A percentile compares a stretch with the other conserved stretches of the same genome.
phyloP scores from a whole-genome alignment of 208 protist species.

The Trypanosoma vivax region DNA sequence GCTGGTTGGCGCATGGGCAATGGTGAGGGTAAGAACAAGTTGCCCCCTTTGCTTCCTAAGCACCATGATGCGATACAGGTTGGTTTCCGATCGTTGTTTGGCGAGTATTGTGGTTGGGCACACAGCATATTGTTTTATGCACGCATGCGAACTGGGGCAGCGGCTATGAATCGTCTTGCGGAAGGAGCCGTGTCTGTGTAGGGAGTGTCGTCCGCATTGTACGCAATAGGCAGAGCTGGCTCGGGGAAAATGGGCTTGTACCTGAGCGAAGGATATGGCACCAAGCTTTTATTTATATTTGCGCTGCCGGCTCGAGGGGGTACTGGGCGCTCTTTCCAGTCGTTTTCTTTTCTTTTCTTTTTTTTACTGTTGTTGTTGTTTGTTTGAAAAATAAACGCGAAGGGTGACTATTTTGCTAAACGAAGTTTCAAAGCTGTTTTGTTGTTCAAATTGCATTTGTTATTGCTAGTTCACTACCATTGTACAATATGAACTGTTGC shows the following conservation, averaged over 20 bases:
- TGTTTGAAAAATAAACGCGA: not conserved
- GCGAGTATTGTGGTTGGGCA: conserved; percentile 60
- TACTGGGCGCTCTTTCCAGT: not conserved
- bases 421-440: no score
- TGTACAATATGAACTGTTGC: no score
- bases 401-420: not conserved
- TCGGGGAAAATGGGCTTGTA: no score
- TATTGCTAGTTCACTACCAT: no score
- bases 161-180: no score
- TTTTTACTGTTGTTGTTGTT: not conserved
- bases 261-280: no score
- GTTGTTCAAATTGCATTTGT: no score
- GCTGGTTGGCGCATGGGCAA: conserved; percentile 12
- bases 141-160: conserved; percentile 24
- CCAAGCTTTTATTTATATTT: conserved; percentile 10
- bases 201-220: no score
- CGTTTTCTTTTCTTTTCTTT: conserved; percentile 6
- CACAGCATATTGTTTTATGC: conserved; percentile 73
- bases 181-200: no score
- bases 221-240: no score
- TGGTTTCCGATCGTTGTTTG: conserved; percentile 54
- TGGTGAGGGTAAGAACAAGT: not conserved
- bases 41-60: conserved; percentile 25
- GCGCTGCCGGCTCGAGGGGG: not conserved
- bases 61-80: conserved; percentile 75